A percentile compares a stretch with the other conserved stretches of the same genome.
Conservation (phyloP, 148 eudicot species). For the Pouteria glomerata region DNA sequence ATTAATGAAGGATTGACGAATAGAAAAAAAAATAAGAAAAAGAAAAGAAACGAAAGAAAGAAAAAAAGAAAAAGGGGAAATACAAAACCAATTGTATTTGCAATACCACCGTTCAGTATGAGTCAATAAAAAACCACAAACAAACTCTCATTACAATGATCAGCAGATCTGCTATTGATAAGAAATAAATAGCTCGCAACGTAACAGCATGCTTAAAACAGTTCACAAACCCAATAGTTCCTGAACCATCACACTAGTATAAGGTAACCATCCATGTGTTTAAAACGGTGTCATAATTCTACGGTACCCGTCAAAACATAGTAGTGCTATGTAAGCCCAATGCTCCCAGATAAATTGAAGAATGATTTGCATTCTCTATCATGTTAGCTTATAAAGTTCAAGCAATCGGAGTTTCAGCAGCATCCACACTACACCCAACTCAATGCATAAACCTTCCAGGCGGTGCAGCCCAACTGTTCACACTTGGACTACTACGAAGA, state of each 20-base stretch:
- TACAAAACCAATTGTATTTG: background rate
- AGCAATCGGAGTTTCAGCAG: background rate
- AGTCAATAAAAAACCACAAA: background rate
- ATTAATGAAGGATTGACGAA: background rate
- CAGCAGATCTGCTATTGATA: background rate
- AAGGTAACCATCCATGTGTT: background rate
- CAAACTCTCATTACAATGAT: background rate
- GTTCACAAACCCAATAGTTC: background rate
- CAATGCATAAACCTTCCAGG: background rate
- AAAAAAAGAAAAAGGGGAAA: background rate
- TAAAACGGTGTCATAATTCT: slow-evolving; percentile 2
- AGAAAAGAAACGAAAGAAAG: background rate
- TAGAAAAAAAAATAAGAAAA: too few species aligned
- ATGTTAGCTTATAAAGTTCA: background rate
- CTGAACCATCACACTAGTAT: background rate
- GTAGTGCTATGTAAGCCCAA: background rate
- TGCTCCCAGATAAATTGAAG: background rate
- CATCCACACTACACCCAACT: background rate
- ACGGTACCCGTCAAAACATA: background rate
- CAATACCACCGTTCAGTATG: background rate
- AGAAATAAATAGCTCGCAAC: background rate
- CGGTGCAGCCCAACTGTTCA: background rate
- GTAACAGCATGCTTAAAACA: background rate
- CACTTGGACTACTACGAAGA: too few species aligned
- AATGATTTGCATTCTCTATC: background rate